Evolutionary conservation across 306 rosid genomes (phyloP), one percentile per base, ranked within the genome.

Genomic region (barrel medic (Medicago truncatula)): DNA sequence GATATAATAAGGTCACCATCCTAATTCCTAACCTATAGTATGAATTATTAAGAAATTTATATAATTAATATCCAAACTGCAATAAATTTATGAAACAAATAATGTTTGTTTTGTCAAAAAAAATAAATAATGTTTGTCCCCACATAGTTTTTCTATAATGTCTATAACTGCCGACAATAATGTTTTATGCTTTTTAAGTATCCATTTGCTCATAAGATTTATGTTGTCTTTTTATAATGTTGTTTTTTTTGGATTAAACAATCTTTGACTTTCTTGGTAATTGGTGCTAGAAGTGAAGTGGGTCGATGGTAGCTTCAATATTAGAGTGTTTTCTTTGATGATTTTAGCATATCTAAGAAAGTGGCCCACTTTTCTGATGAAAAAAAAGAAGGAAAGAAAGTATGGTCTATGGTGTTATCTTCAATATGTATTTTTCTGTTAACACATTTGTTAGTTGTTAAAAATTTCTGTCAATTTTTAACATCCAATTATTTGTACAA

Each of bases 301-400:
- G 86, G 67, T 70, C 43, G 83, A 75, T 73, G 69, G 59, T 52
- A 28, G 83, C 67, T 74, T 70, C 78, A n/a, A n/a, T n/a, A 77
- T 38, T 5, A 66, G 63, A 23, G 47, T n/a, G 68, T 58, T 83
- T 78, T 83, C 71, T 9, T 65, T 38, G 39, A 57, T 46, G 70
- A 56, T 67, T 70, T 71, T 63, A 28, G 39, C 74, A 50, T 40
- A 31, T 76, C 77, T 40, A 74, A 69, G 44, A 25, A 47, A 20
- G 50, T 57, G 78, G 75, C 46, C 81, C 73, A 21, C 23, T 21
- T 21, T 21, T 21, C 23, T 21, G 23, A 21, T 21, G 23, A 1
- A 21, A 21, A 2, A 21, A 21, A 25, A 25, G 2, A 25, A 25
- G 28, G 28, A 25, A 25, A 25, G 2, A 25, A 25, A 25, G 28